Percentiles rank a stretch among this genome's conserved stretches.
Conservation (phyloP, 2,329 filamentous ascomycete genomes). For the Hysterium pulicare region DNA sequence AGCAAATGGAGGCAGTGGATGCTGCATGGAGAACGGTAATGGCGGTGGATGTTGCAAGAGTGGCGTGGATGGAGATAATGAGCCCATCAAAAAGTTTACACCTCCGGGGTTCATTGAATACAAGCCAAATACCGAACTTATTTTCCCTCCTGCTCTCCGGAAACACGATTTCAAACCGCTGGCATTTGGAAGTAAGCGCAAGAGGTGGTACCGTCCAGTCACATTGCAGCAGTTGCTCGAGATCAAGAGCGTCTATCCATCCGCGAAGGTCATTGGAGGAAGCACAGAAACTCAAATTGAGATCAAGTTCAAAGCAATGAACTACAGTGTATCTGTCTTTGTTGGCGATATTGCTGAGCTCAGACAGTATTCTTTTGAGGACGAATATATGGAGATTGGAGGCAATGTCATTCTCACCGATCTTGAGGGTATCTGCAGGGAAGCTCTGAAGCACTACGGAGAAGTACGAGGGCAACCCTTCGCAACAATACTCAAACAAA, state of each 20-base stretch:
- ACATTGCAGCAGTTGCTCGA: constrained; percentile 83
- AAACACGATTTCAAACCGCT: constrained; percentile 80
- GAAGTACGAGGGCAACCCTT: constrained; percentile 71
- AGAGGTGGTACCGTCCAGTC: constrained; percentile 88
- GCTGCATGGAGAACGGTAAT: constrained; percentile 63
- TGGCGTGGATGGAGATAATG: constrained; percentile 31
- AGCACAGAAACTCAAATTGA: constrained; percentile 98
- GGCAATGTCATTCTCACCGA: constrained; percentile 92
- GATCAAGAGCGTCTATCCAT: constrained; percentile 81
- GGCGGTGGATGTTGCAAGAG: constrained; percentile 43
- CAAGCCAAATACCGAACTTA: constrained; percentile 87
- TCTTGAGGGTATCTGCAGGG: constrained; percentile 76
- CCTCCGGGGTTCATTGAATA: constrained; percentile 93
- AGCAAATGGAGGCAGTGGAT: constrained; percentile 60
- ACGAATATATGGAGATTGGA: constrained; percentile 84
- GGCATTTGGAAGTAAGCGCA: constrained; percentile 89
- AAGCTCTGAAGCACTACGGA: constrained; percentile 79
- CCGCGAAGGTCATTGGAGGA: constrained; percentile 90
- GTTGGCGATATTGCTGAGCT: constrained; percentile 92
- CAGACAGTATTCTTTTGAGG: constrained; percentile 73
- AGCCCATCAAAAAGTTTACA: constrained; percentile 63
- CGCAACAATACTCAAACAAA: constrained; percentile 85
- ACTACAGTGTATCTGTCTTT: constrained; percentile 85
- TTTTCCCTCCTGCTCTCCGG: constrained; percentile 82
- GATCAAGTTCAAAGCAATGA: constrained; percentile 93